A percentile compares a stretch with the other conserved stretches of the same genome.
Evolutionary conservation across 2,329 filamentous ascomycete species (phyloP).

Genomic region (Alternaria brassicae): DNA sequence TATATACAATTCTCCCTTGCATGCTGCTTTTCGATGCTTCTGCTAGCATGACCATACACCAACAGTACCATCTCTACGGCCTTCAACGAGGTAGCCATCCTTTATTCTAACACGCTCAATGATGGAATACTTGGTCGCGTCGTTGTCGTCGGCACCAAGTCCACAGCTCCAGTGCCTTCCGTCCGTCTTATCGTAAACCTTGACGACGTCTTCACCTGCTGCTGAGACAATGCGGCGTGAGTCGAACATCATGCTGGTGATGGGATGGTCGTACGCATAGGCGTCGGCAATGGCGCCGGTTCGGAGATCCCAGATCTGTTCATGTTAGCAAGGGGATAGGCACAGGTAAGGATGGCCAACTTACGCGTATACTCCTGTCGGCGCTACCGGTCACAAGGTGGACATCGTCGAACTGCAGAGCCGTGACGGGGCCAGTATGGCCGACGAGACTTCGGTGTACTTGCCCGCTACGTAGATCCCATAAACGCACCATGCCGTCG

Average conservation of each 20-base stretch:
- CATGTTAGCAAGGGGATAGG: background rate
- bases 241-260: slow-evolving; percentile 99
- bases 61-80: slow-evolving; percentile 83
- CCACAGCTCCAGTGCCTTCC: slow-evolving; percentile 97
- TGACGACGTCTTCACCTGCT: slow-evolving; percentile 90
- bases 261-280: slow-evolving; percentile 89
- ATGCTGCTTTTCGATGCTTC: background rate
- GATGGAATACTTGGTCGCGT: slow-evolving; percentile 60
- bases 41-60: slow-evolving; percentile 74
- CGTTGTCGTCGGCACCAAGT: slow-evolving; percentile 74
- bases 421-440: slow-evolving; percentile 92
- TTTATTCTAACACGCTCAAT: slow-evolving; percentile 89
- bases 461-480: slow-evolving; percentile 95
- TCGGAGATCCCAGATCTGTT: slow-evolving; percentile 97
- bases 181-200: slow-evolving; percentile 98
- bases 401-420: slow-evolving; percentile 93
- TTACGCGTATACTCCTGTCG: slow-evolving; percentile 91
- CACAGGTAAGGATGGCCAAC: slow-evolving; percentile 48
- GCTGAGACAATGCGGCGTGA: slow-evolving; percentile 85
- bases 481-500: slow-evolving; percentile 94
- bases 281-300: slow-evolving; percentile 95
- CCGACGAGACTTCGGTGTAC: slow-evolving; percentile 96
- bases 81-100: slow-evolving; percentile 93
- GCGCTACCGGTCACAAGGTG: slow-evolving; percentile 92
- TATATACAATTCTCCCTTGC: slow-evolving; percentile 23